These are phyloP conservation scores for Bipolaris oryzae DNA, from an alignment of 2,329 filamentous ascomycete genomes.

Conservation along the genomic window DNA sequence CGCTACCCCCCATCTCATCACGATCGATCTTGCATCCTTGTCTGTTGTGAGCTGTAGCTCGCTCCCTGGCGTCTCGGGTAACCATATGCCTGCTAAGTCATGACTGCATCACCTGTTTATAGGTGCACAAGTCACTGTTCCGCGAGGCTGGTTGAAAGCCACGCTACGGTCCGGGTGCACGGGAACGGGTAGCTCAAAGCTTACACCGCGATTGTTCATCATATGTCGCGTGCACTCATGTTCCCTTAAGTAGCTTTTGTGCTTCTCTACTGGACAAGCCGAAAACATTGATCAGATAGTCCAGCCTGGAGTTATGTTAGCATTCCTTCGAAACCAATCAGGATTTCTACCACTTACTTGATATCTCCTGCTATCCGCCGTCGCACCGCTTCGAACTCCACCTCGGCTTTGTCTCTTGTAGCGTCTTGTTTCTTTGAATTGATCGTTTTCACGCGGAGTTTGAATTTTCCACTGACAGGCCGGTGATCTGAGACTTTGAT, in stretches of 20 bases:
- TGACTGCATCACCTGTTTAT: constrained; percentile 6
- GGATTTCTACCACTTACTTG: constrained; percentile 66
- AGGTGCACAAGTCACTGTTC: not conserved
- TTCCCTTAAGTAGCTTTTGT: constrained; percentile 48
- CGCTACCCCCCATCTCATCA: constrained; percentile 13
- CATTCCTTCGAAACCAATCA: not conserved
- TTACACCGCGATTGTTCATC: not conserved
- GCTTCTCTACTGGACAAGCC: constrained; percentile 63
- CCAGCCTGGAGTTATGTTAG: constrained; percentile 55
- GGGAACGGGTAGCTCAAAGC: not conserved
- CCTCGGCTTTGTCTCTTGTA: constrained; percentile 75
- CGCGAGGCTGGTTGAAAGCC: not conserved
- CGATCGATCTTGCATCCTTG: constrained; percentile 11
- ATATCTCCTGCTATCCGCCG: constrained; percentile 71
- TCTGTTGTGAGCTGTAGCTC: constrained; percentile 8
- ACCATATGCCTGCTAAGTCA: constrained; percentile 5
- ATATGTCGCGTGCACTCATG: constrained; percentile 10
- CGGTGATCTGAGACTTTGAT: constrained; percentile 90
- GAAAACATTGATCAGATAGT: constrained; percentile 68
- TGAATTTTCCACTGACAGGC: constrained; percentile 86
- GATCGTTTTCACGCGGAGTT: constrained; percentile 82
- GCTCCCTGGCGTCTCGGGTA: constrained; percentile 3
- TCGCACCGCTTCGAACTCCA: constrained; percentile 75
- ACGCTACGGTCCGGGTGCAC: not conserved
- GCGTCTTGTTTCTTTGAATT: constrained; percentile 67